A percentile compares a stretch with the other conserved stretches of the same genome.
Conservation (phyloP, 345 rosid species). For the Syzygium oleosum region DNA sequence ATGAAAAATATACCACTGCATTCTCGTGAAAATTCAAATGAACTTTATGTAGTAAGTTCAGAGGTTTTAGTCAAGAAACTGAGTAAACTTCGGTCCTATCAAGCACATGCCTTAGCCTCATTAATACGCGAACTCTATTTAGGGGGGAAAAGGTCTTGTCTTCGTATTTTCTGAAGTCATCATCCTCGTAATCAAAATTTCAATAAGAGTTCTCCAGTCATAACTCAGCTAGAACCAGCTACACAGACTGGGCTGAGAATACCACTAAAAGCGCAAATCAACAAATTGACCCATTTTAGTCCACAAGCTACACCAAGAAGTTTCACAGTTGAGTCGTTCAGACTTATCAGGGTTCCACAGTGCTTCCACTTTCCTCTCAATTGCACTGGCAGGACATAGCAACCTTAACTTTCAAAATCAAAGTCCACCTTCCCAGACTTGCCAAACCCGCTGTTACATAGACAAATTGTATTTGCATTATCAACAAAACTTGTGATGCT, state of each 20-base stretch:
- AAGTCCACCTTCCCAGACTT: not conserved
- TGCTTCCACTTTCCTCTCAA: not conserved
- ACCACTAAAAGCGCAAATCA: not conserved
- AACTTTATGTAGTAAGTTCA: not conserved
- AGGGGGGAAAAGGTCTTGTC: not conserved
- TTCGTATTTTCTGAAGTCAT: not conserved
- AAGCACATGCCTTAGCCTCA: not conserved
- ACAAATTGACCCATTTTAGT: not conserved
- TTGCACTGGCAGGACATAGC: not conserved
- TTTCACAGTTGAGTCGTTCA: not conserved
- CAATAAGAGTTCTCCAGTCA: not conserved
- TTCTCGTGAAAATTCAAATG: not conserved
- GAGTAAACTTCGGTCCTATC: not conserved
- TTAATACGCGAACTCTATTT: not conserved
- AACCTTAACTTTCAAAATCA: not conserved
- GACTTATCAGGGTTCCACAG: not conserved
- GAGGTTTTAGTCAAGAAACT: not conserved
- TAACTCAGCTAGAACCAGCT: not conserved
- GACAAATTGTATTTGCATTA: not conserved
- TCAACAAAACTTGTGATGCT: not conserved
- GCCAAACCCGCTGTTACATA: not conserved
- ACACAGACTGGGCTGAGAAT: not conserved
- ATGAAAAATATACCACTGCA: not conserved
- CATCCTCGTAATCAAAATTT: not conserved
- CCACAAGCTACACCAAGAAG: not conserved